phyloP scores from a whole-genome alignment of 352 stramenopile species.

The Pythium guiyangense region DNA sequence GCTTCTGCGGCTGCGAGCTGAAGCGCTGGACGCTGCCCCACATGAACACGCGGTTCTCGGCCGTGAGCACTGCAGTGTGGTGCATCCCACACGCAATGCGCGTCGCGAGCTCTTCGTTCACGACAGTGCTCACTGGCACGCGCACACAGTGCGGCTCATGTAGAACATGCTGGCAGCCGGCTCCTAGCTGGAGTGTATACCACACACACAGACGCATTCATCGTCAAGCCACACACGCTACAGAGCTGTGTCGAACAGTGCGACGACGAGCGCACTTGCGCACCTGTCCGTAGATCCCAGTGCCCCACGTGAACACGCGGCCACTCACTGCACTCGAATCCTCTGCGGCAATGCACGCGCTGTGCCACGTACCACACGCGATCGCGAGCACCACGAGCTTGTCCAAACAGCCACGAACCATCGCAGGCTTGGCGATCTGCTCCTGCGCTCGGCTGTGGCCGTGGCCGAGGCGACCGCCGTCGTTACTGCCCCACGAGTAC shows the following conservation, averaged over 20 bases:
- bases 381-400: conserved; percentile 39
- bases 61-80: conserved; percentile 54
- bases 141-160: conserved; percentile 40
- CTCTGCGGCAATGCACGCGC: conserved; percentile 43
- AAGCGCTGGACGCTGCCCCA: conserved; percentile 66
- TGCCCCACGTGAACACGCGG: conserved; percentile 67
- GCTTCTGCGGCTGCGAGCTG: conserved; percentile 24
- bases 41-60: conserved; percentile 47
- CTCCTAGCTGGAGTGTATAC: conserved; percentile 29
- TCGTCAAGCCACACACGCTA: too few relatives aligned
- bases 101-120: conserved; percentile 35
- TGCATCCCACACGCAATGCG: conserved; percentile 60
- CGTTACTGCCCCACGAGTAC: conserved; percentile 93
- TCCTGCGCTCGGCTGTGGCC: conserved; percentile 12
- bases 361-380: conserved; percentile 75
- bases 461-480: conserved; percentile 71
- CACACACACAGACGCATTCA: background rate
- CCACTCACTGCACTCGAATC: conserved; percentile 11
- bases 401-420: conserved; percentile 29
- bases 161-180: conserved; percentile 33
- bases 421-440: conserved; percentile 20
- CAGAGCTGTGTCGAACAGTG: background rate
- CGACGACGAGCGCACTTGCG: background rate
- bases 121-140: conserved; percentile 21
- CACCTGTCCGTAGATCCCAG: conserved; percentile 63